Evolutionary conservation across 345 rosid species (phyloP).

Genomic region (Linum lewisii): DNA sequence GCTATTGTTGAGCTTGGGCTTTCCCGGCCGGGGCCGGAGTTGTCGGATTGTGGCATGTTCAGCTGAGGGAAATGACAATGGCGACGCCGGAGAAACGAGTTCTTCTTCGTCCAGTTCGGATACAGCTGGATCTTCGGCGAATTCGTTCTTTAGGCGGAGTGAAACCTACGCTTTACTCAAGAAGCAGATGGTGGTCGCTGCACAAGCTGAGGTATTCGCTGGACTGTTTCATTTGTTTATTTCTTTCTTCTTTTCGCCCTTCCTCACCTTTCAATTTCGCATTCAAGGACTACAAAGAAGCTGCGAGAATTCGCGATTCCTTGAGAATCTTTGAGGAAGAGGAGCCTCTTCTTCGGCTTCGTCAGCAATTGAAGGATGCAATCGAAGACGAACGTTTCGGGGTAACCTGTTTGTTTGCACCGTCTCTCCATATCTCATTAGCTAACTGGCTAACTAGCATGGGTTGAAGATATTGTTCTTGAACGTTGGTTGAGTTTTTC

Average conservation of each 20-base stretch:
- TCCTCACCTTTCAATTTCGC: background rate
- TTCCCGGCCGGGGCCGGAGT: constrained; percentile 15
- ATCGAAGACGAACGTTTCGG: constrained; percentile 43
- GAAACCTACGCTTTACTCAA: constrained; percentile 55
- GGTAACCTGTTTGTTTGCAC: constrained; percentile 22
- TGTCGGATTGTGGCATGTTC: constrained; percentile 31
- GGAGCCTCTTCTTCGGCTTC: constrained; percentile 49
- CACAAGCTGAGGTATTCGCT: constrained; percentile 41
- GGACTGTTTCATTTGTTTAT: background rate
- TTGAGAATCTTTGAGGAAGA: constrained; percentile 52
- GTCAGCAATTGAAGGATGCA: constrained; percentile 49
- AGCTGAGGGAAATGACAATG: constrained; percentile 25
- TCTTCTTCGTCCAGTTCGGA: constrained; percentile 16
- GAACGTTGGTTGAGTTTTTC: background rate
- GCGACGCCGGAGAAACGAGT: constrained; percentile 21
- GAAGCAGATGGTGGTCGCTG: constrained; percentile 65
- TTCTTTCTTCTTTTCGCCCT: background rate
- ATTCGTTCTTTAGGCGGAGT: constrained; percentile 33
- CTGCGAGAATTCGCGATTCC: constrained; percentile 60
- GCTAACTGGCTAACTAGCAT: too few species aligned
- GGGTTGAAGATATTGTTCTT: too few species aligned
- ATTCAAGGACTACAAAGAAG: constrained; percentile 53
- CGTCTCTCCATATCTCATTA: background rate
- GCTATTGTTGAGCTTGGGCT: background rate
- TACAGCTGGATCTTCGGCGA: constrained; percentile 6